Percentiles rank a stretch among this genome's conserved stretches.
Conservation (phyloP, 176 grass and related monocot species). For the Luzula sylvatica region DNA sequence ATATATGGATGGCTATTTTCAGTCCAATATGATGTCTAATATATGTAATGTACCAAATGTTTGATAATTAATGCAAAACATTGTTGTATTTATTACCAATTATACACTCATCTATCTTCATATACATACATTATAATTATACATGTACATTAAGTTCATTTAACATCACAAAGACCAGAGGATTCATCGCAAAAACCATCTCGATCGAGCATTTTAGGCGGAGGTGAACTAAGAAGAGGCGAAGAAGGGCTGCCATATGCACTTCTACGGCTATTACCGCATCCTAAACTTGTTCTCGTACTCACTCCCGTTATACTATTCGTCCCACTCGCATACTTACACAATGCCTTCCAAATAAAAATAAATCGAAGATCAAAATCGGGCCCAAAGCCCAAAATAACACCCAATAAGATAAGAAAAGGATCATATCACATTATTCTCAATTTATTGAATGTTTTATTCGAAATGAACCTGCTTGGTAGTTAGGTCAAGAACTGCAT, state of each 20-base stretch:
- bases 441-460: too few relatives aligned
- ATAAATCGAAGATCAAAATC: too few relatives aligned
- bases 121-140: not conserved
- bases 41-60: slow-evolving; percentile 22
- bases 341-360: slow-evolving; percentile 47
- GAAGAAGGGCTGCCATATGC: slow-evolving; percentile 95
- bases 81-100: not conserved
- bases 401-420: too few relatives aligned
- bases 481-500: slow-evolving; percentile 83
- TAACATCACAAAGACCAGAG: slow-evolving; percentile 68
- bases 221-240: slow-evolving; percentile 71
- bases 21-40: slow-evolving; percentile 41
- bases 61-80: slow-evolving; percentile 24
- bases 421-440: too few relatives aligned
- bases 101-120: slow-evolving; percentile 20
- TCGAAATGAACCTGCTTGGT: slow-evolving; percentile 75
- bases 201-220: slow-evolving; percentile 74
- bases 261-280: slow-evolving; percentile 71
- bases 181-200: slow-evolving; percentile 76
- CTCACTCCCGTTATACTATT: slow-evolving; percentile 70
- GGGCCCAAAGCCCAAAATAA: too few relatives aligned
- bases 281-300: slow-evolving; percentile 79
- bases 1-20: slow-evolving; percentile 49
- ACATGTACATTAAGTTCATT: slow-evolving; percentile 29
- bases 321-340: slow-evolving; percentile 86